Evolutionary conservation across 257 asterid genomes (phyloP), one percentile per base, ranked within the genome.

Genomic region (Solanum piurae): DNA sequence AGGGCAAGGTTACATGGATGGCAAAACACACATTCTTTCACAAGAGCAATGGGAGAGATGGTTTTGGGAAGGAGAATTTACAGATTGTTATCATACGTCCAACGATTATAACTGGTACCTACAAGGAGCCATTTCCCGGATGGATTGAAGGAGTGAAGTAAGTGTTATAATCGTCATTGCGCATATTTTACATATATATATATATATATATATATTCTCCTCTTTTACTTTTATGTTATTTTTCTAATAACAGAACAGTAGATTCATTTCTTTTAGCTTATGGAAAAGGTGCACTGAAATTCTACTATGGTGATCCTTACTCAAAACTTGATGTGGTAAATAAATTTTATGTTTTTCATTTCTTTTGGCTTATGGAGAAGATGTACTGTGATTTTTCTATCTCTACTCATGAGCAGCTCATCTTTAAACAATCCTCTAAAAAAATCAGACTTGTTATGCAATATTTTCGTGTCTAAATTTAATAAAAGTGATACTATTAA

Each of bases 11-110:
- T 87, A 73, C 91, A 93, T 84, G 96, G 96, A 36, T 94, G 96
- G 96, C 94, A 94, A 74, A 94, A 94, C 68, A 91, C 95, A 1
- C 93, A 94, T 79, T 87, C 92, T 1, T 91, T 94, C 88, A 94
- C 97, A 82, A 94, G 93, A 86, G 93, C 95, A 76, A 94, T 94
- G 94, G 97, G 97, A 60, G 97, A 94, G 88, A 94, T 92, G 95
- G 11, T 60, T 60, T 60, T 60, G 69, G 29, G 13, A 60, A 87
- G 85, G 90, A 86, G 14, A 77, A 88, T 2, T 69, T 80, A 1
- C 91, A 92, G 14, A 25, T 91, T 16, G 93, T 92, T 4, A 90
- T 93, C 80, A 90, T 94, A 86, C 93, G 95, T 7, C 95, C 95
- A 46, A 87, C 95, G 2, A 89, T 94, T 27, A 82, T 93, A 4